Percentiles rank a stretch among this genome's conserved stretches.
These are phyloP conservation scores for Pleurostoma richardsiae DNA, from an alignment of 2,329 filamentous ascomycete species.

Conservation along the genomic window DNA sequence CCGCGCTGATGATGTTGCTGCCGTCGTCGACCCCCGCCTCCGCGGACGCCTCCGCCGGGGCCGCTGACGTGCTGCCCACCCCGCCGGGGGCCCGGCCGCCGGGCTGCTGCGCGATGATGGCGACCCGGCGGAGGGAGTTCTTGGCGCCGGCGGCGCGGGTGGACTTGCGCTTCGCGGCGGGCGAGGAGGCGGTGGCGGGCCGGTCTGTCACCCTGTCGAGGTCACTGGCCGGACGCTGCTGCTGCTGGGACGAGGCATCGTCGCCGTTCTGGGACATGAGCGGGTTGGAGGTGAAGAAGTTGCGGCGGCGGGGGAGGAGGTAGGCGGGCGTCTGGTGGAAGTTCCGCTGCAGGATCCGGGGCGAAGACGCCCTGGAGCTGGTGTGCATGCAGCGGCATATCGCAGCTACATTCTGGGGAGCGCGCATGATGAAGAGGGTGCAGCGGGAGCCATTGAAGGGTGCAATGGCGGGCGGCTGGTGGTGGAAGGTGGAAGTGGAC, in stretches of 20 bases:
- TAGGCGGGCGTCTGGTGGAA: slow-evolving; percentile 42
- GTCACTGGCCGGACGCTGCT: not conserved
- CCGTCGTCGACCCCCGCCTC: slow-evolving; percentile 20
- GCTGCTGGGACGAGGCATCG: slow-evolving; percentile 3
- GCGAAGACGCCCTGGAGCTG: slow-evolving; percentile 4
- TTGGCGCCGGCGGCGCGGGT: slow-evolving; percentile 25
- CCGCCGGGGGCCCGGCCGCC: slow-evolving; percentile 31
- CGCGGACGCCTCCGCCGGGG: slow-evolving; percentile 3
- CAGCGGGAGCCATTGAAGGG: slow-evolving; percentile 6
- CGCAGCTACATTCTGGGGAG: slow-evolving; percentile 6
- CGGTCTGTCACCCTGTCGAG: not conserved
- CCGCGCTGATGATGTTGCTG: slow-evolving; percentile 47
- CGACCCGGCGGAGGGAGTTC: slow-evolving; percentile 76
- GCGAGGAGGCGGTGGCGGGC: not conserved
- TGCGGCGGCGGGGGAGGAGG: slow-evolving; percentile 47
- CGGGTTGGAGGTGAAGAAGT: slow-evolving; percentile 63
- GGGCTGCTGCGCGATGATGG: slow-evolving; percentile 74
- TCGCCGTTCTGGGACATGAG: slow-evolving; percentile 37
- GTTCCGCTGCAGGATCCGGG: slow-evolving; percentile 24
- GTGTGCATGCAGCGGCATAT: slow-evolving; percentile 16
- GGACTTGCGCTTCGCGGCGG: slow-evolving; percentile 7
- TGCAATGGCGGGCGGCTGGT: not conserved
- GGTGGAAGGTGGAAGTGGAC: no score
- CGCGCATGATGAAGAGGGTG: slow-evolving; percentile 5
- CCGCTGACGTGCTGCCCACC: slow-evolving; percentile 22